phyloP scores from a whole-genome alignment of 192 early-diverging fungal species.

The Phycomyces nitens region DNA sequence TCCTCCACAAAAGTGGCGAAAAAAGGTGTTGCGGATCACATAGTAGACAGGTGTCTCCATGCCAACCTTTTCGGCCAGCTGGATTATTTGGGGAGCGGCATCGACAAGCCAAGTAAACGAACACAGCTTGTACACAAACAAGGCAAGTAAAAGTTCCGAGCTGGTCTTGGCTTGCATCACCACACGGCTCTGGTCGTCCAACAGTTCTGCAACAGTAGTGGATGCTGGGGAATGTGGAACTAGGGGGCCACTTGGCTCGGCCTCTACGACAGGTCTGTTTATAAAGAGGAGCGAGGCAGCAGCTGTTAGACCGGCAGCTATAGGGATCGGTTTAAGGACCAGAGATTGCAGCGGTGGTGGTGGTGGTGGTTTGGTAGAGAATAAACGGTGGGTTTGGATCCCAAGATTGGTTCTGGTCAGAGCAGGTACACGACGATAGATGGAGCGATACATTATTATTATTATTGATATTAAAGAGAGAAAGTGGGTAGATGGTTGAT shows the following conservation, averaged over 20 bases:
- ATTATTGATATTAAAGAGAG: not conserved
- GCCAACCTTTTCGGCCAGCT: conserved; percentile 47
- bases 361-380: not conserved
- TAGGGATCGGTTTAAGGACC: conserved; percentile 14
- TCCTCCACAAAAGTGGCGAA: conserved; percentile 88
- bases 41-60: conserved; percentile 54
- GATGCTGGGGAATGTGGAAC: conserved; percentile 3
- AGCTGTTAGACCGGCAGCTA: conserved; percentile 1
- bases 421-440: conserved; percentile 1
- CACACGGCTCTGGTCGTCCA: conserved; percentile 35
- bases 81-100: conserved; percentile 52
- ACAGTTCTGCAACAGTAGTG: conserved; percentile 27
- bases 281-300: not conserved
- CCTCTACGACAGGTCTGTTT: not conserved
- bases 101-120: conserved; percentile 60
- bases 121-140: conserved; percentile 72
- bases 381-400: not conserved
- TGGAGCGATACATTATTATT: conserved; percentile 6
- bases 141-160: conserved; percentile 56
- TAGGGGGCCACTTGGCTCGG: not conserved
- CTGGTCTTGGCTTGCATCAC: conserved; percentile 49
- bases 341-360: not conserved
- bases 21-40: conserved; percentile 83
- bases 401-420: not conserved
- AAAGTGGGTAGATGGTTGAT: no score